These are phyloP conservation scores for Dendrostoma leiphaemia DNA, from an alignment of 2,329 filamentous ascomycete genomes.

Conservation along the genomic window DNA sequence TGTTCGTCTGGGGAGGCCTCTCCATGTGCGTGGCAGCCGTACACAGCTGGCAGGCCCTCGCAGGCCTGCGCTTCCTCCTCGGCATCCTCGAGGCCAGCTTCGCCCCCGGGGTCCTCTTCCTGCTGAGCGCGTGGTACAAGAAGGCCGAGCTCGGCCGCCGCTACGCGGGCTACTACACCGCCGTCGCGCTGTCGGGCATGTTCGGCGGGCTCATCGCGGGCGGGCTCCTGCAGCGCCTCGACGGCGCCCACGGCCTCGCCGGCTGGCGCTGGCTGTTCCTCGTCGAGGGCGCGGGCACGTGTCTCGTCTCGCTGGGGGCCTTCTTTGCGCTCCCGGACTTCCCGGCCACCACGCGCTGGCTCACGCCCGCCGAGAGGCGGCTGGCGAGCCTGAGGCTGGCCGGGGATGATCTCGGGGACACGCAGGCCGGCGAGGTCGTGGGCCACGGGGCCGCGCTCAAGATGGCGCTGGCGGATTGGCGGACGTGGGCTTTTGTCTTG, in stretches of 20 bases:
- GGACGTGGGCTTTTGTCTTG: slow-evolving; percentile 37
- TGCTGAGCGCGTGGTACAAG: slow-evolving; percentile 66
- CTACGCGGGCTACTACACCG: slow-evolving; percentile 17
- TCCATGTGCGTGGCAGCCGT: slow-evolving; percentile 38
- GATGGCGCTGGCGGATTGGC: slow-evolving; percentile 35
- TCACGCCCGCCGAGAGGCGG: slow-evolving; percentile 33
- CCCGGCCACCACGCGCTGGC: slow-evolving; percentile 13
- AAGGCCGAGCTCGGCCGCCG: slow-evolving; percentile 10
- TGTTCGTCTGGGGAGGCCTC: slow-evolving; percentile 38
- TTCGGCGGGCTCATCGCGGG: slow-evolving; percentile 55
- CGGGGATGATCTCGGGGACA: slow-evolving; percentile 59
- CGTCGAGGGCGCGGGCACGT: slow-evolving; percentile 8
- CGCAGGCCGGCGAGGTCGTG: slow-evolving; percentile 48
- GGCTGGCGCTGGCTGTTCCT: slow-evolving; percentile 14
- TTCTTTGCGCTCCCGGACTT: slow-evolving; percentile 12
- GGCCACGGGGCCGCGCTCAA: slow-evolving; percentile 24
- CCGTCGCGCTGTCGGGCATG: slow-evolving; percentile 23
- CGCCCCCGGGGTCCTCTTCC: slow-evolving; percentile 55
- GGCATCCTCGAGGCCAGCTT: slow-evolving; percentile 58
- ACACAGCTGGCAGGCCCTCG: slow-evolving; percentile 27
- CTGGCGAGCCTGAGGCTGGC: slow-evolving; percentile 60
- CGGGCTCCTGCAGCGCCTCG: slow-evolving; percentile 36
- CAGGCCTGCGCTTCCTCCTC: slow-evolving; percentile 39
- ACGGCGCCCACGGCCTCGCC: slow-evolving; percentile 25
- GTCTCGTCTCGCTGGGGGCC: background rate